Evolutionary conservation across 75 land plant species (phyloP).

Genomic region (Cunninghamia lanceolata): DNA sequence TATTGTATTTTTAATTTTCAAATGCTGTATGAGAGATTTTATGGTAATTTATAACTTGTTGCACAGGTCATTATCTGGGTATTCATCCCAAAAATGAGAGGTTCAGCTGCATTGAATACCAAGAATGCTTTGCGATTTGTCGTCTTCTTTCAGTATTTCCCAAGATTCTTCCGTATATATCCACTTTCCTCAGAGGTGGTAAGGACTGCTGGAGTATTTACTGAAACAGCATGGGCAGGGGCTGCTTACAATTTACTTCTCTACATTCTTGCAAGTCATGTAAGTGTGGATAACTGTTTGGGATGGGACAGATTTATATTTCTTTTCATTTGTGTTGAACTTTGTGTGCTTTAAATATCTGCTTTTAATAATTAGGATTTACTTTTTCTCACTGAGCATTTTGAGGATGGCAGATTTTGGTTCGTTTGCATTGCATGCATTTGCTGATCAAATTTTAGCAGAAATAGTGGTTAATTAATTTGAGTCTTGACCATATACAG

Average conservation of each 20-base stretch:
- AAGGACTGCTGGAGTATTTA: slow-evolving; percentile 76
- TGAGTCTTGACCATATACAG: not conserved
- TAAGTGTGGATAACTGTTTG: slow-evolving; percentile 31
- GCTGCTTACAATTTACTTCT: slow-evolving; percentile 83
- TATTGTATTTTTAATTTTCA: not conserved
- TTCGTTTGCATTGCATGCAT: not conserved
- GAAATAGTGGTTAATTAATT: not conserved
- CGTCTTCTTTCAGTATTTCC: slow-evolving; percentile 75
- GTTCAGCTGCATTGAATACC: slow-evolving; percentile 49
- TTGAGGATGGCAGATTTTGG: not conserved
- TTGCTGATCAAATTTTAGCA: not conserved
- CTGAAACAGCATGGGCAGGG: slow-evolving; percentile 98
- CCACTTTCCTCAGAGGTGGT: slow-evolving; percentile 73
- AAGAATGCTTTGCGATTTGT: slow-evolving; percentile 74
- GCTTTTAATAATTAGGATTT: not conserved
- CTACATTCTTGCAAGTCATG: slow-evolving; percentile 95
- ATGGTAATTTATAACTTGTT: not conserved
- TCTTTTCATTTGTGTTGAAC: not conserved
- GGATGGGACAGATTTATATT: not conserved
- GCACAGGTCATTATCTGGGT: slow-evolving; percentile 77
- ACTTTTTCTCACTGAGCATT: not conserved
- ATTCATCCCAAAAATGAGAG: slow-evolving; percentile 41
- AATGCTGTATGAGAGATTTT: not conserved
- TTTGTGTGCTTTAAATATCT: not conserved
- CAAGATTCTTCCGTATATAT: slow-evolving; percentile 63